phyloP scores from a whole-genome alignment of 176 grass and related monocot genomes.

The Cenchrus fungigraminus region DNA sequence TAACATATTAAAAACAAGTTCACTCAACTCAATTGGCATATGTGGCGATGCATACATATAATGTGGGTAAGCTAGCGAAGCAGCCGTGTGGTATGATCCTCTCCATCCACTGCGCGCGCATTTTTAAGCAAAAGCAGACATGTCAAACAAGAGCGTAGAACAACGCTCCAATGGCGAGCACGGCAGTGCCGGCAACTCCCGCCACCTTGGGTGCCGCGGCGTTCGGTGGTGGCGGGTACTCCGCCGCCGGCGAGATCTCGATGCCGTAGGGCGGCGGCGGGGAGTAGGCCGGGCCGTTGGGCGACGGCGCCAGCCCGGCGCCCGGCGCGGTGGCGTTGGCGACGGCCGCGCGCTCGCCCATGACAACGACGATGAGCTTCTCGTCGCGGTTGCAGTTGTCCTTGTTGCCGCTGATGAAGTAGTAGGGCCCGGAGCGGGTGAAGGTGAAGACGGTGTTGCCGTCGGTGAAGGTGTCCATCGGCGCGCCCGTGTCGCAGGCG shows the following conservation, averaged over 20 bases:
- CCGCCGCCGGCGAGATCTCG: conserved; percentile 37
- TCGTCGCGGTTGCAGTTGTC: conserved; percentile 75
- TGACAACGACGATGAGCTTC: conserved; percentile 78
- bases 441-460: conserved; percentile 90
- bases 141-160: conserved; percentile 58
- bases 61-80: not conserved
- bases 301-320: conserved; percentile 31
- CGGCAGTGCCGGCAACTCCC: conserved; percentile 50
- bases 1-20: conserved; percentile 6
- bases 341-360: conserved; percentile 42
- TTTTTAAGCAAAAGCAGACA: conserved; percentile 13
- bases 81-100: not conserved
- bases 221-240: conserved; percentile 27
- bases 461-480: conserved; percentile 69
- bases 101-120: conserved; percentile 14
- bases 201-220: conserved; percentile 42
- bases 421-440: conserved; percentile 65
- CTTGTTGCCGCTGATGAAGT: conserved; percentile 94
- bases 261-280: conserved; percentile 45
- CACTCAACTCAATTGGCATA: conserved; percentile 18
- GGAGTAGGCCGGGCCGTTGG: not conserved
- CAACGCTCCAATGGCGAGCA: conserved; percentile 42
- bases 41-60: not conserved
- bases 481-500: conserved; percentile 49
- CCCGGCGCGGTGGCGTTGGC: conserved; percentile 17